These are phyloP conservation scores for Septoria linicola DNA, from an alignment of 2,329 filamentous ascomycete genomes.

Conservation along the genomic window DNA sequence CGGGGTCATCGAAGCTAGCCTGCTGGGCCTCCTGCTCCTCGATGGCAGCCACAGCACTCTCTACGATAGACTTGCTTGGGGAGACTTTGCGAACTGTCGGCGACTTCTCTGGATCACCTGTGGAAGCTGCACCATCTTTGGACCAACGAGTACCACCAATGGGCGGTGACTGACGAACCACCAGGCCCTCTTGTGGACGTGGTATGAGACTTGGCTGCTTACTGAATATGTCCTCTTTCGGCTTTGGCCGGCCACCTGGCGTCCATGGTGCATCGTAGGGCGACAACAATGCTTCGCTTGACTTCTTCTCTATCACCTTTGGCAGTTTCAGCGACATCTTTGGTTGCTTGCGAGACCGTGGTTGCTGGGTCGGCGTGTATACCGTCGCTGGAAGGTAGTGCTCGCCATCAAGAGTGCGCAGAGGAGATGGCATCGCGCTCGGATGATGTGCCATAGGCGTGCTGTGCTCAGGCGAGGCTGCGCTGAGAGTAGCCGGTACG, in stretches of 20 bases:
- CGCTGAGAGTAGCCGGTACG: not conserved
- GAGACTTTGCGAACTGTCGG: not conserved
- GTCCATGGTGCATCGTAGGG: conserved; percentile 18
- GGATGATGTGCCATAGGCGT: conserved; percentile 25
- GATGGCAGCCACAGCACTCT: not conserved
- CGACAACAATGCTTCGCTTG: conserved; percentile 3
- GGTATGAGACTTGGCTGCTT: conserved; percentile 15
- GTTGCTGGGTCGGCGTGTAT: conserved; percentile 22
- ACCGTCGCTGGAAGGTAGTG: conserved; percentile 21
- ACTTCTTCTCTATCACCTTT: conserved; percentile 9
- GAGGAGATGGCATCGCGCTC: conserved; percentile 34
- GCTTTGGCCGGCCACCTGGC: conserved; percentile 14
- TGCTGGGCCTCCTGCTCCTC: conserved; percentile 1
- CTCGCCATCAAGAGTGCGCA: conserved; percentile 21
- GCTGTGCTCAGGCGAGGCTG: not conserved
- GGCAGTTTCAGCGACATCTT: conserved; percentile 7
- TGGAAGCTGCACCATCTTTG: not conserved
- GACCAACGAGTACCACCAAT: conserved; percentile 6
- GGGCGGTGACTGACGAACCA: conserved; percentile 17
- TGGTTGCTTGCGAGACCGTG: conserved; percentile 9
- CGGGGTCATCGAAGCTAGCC: conserved; percentile 8
- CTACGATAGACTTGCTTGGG: not conserved
- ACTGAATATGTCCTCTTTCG: conserved; percentile 19
- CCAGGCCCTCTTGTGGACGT: not conserved
- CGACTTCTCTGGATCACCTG: conserved; percentile 15